phyloP scores from a whole-genome alignment of 306 rosid species.

The Prunus armeniaca region DNA sequence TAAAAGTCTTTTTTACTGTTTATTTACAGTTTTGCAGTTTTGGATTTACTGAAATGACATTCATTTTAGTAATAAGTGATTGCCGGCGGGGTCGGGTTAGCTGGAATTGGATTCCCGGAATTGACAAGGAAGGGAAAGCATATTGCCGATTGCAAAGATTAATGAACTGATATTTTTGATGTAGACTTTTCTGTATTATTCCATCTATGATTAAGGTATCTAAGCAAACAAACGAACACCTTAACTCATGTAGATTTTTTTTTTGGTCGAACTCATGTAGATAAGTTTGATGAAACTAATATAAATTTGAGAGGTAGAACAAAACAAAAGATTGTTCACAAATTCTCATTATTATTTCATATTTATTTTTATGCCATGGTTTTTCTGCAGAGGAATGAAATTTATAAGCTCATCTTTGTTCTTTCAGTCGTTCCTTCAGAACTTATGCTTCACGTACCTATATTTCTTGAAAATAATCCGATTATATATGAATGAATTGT shows the following conservation, averaged over 20 bases:
- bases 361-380: too few relatives aligned
- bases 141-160: not conserved
- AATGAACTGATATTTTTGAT: not conserved
- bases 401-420: not conserved
- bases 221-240: not conserved
- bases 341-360: too few relatives aligned
- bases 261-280: not conserved
- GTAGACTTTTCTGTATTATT: not conserved
- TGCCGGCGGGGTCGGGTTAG: conserved; percentile 2
- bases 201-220: not conserved
- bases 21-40: not conserved
- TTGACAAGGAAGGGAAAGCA: not conserved
- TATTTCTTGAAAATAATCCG: too few relatives aligned
- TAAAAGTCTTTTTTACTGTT: not conserved
- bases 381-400: not conserved
- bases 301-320: too few relatives aligned
- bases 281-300: not conserved
- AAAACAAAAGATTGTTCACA: too few relatives aligned
- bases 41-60: not conserved
- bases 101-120: not conserved
- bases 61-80: not conserved
- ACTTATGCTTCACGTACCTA: not conserved
- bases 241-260: not conserved
- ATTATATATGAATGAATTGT: too few relatives aligned
- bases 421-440: not conserved